Conservation (phyloP, 495 filamentous ascomycete genomes). For the Lentithecium fluviatile region DNA sequence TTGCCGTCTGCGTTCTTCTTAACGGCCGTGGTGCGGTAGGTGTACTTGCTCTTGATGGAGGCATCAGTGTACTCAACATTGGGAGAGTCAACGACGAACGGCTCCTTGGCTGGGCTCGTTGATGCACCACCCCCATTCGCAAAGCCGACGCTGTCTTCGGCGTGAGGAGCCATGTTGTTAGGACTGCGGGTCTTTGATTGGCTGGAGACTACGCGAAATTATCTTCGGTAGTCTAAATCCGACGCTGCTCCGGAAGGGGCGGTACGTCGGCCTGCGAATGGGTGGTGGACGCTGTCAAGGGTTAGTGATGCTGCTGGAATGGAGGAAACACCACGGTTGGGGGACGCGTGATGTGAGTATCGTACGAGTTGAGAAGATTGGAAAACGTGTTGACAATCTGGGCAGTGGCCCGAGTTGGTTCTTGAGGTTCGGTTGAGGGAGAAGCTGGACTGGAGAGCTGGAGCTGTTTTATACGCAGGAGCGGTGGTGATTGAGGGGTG, state of each 20-base stretch:
- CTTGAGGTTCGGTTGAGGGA: neutral
- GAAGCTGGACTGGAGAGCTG: neutral
- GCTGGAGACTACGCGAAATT: conserved; percentile 43
- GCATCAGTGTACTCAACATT: conserved; percentile 87
- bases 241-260: conserved; percentile 82
- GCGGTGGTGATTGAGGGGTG: neutral
- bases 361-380: conserved; percentile 86
- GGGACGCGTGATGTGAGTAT: conserved; percentile 7
- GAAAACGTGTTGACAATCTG: conserved; percentile 75
- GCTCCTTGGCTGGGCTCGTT: conserved; percentile 49
- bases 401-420: conserved; percentile 36
- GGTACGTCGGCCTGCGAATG: conserved; percentile 96
- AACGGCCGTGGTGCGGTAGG: conserved; percentile 89
- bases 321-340: neutral
- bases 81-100: conserved; percentile 86
- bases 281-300: conserved; percentile 73
- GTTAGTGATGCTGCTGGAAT: conserved; percentile 13
- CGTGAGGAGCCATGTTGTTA: conserved; percentile 88
- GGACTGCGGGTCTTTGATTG: conserved; percentile 22
- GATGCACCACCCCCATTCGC: conserved; percentile 66
- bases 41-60: conserved; percentile 91
- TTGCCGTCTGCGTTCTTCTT: conserved; percentile 70
- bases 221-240: conserved; percentile 66
- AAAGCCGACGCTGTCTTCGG: conserved; percentile 67
- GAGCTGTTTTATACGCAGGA: neutral